Percentiles rank a stretch among this genome's conserved stretches.
Conservation (phyloP, 768 basidiomycete genomes). For the Pleurotus pulmonarius region DNA sequence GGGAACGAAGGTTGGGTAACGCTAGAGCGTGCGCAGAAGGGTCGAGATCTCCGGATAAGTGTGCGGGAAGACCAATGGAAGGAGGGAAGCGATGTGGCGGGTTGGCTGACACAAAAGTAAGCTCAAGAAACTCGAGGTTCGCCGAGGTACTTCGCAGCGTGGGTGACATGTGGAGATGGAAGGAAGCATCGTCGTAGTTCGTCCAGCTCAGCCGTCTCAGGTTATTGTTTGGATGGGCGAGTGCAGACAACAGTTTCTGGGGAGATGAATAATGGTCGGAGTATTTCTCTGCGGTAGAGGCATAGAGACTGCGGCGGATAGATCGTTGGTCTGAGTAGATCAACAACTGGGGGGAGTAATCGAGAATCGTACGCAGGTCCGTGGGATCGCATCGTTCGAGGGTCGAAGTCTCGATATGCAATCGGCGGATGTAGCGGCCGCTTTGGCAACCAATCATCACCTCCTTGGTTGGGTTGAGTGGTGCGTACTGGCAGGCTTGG, state of each 20-base stretch:
- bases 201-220: slow-evolving; percentile 67
- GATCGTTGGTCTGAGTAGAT: slow-evolving; percentile 64
- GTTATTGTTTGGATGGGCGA: slow-evolving; percentile 48
- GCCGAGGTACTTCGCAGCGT: slow-evolving; percentile 48
- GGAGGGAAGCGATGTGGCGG: slow-evolving; percentile 26
- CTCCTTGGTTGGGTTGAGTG: slow-evolving; percentile 6
- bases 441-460: slow-evolving; percentile 21
- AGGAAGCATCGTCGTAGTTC: slow-evolving; percentile 62
- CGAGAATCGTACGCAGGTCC: slow-evolving; percentile 66
- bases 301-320: slow-evolving; percentile 51
- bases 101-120: slow-evolving; percentile 53
- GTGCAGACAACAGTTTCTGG: slow-evolving; percentile 54
- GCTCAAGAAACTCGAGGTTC: slow-evolving; percentile 64
- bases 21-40: slow-evolving; percentile 27
- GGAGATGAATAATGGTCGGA: slow-evolving; percentile 45
- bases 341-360: slow-evolving; percentile 55
- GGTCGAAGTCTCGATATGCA: slow-evolving; percentile 68
- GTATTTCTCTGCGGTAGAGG: slow-evolving; percentile 26
- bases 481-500: slow-evolving; percentile 7
- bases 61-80: background rate
- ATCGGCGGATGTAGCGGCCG: slow-evolving; percentile 52
- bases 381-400: slow-evolving; percentile 63
- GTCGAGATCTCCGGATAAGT: slow-evolving; percentile 7
- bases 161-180: slow-evolving; percentile 51
- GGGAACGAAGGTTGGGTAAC: slow-evolving; percentile 62